Evolutionary conservation across 495 filamentous ascomycete genomes (phyloP).

Genomic region (Emericellopsis terricola): DNA sequence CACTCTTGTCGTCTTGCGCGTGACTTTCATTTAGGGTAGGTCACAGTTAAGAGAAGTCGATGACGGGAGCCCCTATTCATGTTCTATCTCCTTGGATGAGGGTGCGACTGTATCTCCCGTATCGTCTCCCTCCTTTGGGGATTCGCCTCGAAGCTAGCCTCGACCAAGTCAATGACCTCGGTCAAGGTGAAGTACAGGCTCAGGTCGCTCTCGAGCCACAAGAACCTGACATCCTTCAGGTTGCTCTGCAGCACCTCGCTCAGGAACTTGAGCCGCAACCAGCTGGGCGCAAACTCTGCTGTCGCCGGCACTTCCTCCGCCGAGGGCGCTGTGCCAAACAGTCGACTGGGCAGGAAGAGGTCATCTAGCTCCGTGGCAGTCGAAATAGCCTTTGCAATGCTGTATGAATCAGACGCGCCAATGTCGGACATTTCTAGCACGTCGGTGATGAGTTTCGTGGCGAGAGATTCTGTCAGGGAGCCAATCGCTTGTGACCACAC

Average conservation of each 20-base stretch:
- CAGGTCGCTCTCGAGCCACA: slow-evolving; percentile 77
- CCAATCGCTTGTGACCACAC: slow-evolving; percentile 75
- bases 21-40: too few relatives aligned
- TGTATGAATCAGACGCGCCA: slow-evolving; percentile 69
- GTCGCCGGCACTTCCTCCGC: slow-evolving; percentile 40
- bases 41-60: too few relatives aligned
- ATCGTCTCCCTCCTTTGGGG: slow-evolving; percentile 58
- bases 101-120: slow-evolving; percentile 48
- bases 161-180: slow-evolving; percentile 77
- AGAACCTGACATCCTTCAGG: slow-evolving; percentile 68
- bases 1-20: too few relatives aligned
- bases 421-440: slow-evolving; percentile 78
- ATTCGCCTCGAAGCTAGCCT: slow-evolving; percentile 81
- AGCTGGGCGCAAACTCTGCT: slow-evolving; percentile 60
- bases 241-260: slow-evolving; percentile 79
- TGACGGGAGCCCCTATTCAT: too few relatives aligned
- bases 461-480: slow-evolving; percentile 59
- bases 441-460: slow-evolving; percentile 66
- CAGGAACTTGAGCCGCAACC: slow-evolving; percentile 83
- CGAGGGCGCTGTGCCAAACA: slow-evolving; percentile 6
- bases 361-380: slow-evolving; percentile 55
- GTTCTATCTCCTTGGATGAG: slow-evolving; percentile 11
- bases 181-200: slow-evolving; percentile 65
- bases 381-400: slow-evolving; percentile 50
- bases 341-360: slow-evolving; percentile 45